phyloP scores from a whole-genome alignment of 306 rosid genomes.

The Styphnolobium japonicum region DNA sequence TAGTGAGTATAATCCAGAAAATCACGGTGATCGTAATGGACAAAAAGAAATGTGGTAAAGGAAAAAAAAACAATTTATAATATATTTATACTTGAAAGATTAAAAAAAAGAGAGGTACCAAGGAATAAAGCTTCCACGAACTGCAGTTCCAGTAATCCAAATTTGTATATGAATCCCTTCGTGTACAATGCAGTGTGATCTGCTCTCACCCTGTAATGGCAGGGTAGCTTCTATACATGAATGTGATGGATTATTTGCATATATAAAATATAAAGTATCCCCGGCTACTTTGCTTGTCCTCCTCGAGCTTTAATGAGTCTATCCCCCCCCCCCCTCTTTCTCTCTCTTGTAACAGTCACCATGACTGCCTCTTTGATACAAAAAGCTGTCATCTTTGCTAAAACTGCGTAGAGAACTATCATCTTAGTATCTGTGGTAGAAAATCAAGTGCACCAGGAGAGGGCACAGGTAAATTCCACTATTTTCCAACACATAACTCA shows the following conservation, averaged over 20 bases:
- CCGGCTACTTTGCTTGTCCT: constrained; percentile 37
- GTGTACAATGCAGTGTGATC: constrained; percentile 51
- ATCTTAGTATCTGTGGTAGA: constrained; percentile 34
- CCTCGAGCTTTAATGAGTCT: constrained; percentile 35
- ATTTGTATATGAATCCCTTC: constrained; percentile 43
- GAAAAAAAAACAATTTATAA: not conserved
- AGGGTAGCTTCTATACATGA: constrained; percentile 91
- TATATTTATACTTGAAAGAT: constrained; percentile 9
- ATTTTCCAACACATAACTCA: constrained; percentile 43
- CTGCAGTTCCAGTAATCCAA: constrained; percentile 46
- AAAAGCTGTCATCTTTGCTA: constrained; percentile 38
- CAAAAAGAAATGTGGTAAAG: not conserved
- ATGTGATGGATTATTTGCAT: constrained; percentile 62
- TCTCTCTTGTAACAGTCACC: constrained; percentile 32
- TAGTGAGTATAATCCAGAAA: not conserved
- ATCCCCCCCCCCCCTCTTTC: constrained; percentile 18
- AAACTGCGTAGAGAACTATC: constrained; percentile 38
- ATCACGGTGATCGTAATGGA: constrained; percentile 1
- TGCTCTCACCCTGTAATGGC: constrained; percentile 72
- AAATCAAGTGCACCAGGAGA: constrained; percentile 44
- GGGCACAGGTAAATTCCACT: constrained; percentile 31
- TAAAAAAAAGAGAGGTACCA: constrained; percentile 29
- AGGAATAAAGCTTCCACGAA: constrained; percentile 43
- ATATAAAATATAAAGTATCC: constrained; percentile 37
- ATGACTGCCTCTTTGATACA: constrained; percentile 34